These are phyloP conservation scores for Symbiodinium pilosum DNA, from an alignment of 73 alveolate species.

Conservation along the genomic window DNA sequence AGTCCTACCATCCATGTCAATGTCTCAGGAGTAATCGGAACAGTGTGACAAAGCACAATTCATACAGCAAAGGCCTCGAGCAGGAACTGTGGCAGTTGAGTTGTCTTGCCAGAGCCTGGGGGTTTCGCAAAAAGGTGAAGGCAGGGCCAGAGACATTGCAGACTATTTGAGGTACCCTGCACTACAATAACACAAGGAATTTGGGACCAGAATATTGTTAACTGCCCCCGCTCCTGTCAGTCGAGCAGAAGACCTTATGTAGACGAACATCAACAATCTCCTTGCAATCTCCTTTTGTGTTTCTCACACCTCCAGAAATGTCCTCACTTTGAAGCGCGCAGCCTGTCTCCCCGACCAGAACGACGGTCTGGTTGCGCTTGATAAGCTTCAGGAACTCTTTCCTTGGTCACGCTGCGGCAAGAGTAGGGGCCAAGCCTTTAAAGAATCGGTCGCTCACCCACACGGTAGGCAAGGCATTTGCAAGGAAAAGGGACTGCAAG, in stretches of 20 bases:
- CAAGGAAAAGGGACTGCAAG: too few species aligned
- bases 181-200: too few species aligned
- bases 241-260: background rate
- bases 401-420: background rate
- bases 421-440: background rate
- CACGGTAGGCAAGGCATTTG: background rate
- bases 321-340: background rate
- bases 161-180: too few species aligned
- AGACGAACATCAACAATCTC: background rate
- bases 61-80: conserved; percentile 40
- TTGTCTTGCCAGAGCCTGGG: conserved; percentile 97
- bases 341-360: conserved; percentile 97
- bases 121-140: too few species aligned
- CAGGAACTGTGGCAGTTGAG: conserved; percentile 95
- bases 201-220: background rate
- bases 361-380: conserved; percentile 94
- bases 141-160: too few species aligned
- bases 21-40: too few species aligned
- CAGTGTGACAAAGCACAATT: background rate
- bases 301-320: background rate
- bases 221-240: background rate
- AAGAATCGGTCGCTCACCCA: background rate
- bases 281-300: background rate
- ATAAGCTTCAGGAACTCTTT: conserved; percentile 80
- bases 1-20: too few species aligned